Percentiles rank a stretch among this genome's conserved stretches.
Conservation (phyloP, 2,329 filamentous ascomycete genomes). For the Elsinoe batatas region DNA sequence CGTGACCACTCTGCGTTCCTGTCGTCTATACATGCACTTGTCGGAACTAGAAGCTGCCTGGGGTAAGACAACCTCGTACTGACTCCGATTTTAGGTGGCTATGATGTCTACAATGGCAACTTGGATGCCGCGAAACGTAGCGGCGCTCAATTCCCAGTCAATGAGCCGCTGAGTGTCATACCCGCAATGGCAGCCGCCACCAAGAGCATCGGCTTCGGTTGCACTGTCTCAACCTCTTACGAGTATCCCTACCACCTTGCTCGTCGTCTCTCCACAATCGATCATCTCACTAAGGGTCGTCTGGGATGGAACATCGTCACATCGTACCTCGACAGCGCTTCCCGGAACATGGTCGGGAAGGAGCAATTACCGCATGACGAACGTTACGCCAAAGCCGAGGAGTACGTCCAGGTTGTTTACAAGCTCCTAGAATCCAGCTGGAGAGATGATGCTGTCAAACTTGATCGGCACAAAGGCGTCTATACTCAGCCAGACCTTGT, state of each 20-base stretch:
- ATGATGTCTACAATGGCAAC: slow-evolving; percentile 60
- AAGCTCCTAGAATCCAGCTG: slow-evolving; percentile 60
- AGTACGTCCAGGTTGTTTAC: slow-evolving; percentile 54
- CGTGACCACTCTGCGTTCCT: too few relatives aligned
- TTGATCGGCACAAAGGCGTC: slow-evolving; percentile 48
- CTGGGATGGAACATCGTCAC: slow-evolving; percentile 46
- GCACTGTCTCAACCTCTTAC: slow-evolving; percentile 59
- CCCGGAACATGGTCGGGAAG: slow-evolving; percentile 50
- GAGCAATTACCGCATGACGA: slow-evolving; percentile 56
- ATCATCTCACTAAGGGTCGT: slow-evolving; percentile 57
- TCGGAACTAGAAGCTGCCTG: too few relatives aligned
- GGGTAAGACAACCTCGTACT: background rate
- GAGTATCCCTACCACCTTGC: slow-evolving; percentile 60
- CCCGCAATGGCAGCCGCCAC: slow-evolving; percentile 60
- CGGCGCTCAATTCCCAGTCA: slow-evolving; percentile 62
- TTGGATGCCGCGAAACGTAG: slow-evolving; percentile 51
- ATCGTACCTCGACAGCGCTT: slow-evolving; percentile 57
- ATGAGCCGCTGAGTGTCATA: slow-evolving; percentile 54
- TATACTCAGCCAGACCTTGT: slow-evolving; percentile 52
- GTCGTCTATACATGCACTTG: too few relatives aligned
- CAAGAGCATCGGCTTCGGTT: slow-evolving; percentile 56
- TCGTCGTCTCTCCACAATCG: slow-evolving; percentile 53
- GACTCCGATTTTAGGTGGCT: slow-evolving; percentile 28
- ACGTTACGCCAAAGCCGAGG: slow-evolving; percentile 54
- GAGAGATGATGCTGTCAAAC: slow-evolving; percentile 55